Evolutionary conservation across 2,329 filamentous ascomycete species (phyloP), one percentile per base, ranked within the genome.

Genomic region (Phialophora macrospora): DNA sequence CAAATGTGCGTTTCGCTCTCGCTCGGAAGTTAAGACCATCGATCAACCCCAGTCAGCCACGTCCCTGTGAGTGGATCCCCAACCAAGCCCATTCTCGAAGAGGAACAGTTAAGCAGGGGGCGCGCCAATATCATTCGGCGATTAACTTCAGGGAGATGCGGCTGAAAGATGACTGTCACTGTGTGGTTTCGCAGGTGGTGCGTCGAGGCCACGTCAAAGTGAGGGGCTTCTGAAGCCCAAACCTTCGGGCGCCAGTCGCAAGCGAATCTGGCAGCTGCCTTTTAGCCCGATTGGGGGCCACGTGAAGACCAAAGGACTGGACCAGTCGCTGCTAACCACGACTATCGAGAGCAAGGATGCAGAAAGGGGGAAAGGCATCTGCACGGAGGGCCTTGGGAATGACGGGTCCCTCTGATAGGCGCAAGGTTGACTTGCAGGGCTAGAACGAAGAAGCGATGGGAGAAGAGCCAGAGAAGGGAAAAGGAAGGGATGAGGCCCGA

Each of bases 41-140:
- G 65, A 58, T 48, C 56, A 56, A 48, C 48, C 61, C 62, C 62
- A 67, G 64, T 67, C 55, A 69, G 67, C 64, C 67, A 69, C 60
- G 61, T 48, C 51, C 38, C 63, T 49, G 24, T 41, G 32, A 46
- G 61, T 62, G 58, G 54, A 58, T 34, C 52, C 24, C 44, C 22
- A 59, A 30, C 28, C 9, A 22, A 30, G 34, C 55, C 44, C 14
- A 34, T 30, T 48, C 48, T 22, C 20, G 41, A 59, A 22, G 12
- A 34, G 60, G 28, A 55, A 59, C 24, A 26, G 38, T 30, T 28
- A 44, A 59, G 30, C 55, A 59, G 63, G 66, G 30, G 63, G 64
- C 14, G 8, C 26, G 41, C 26, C 41, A 55, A 55, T 38, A 34
- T 62, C 49, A 60, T 55, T 46, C 38, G 54, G 46, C 30, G 55